phyloP scores from a whole-genome alignment of 148 eudicot species.

The Diospyros kaki region DNA sequence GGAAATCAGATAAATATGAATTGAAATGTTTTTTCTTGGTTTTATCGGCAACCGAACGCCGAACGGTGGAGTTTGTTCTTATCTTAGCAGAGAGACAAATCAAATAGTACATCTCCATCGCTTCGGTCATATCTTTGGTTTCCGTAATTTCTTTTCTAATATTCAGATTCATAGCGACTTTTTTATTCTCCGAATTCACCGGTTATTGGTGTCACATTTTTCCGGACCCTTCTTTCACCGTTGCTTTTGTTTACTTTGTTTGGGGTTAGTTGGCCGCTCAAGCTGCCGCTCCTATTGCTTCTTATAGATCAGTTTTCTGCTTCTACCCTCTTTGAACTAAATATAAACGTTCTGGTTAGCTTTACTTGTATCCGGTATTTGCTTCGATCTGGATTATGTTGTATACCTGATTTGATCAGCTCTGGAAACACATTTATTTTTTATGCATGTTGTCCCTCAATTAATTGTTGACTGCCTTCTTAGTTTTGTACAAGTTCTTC shows the following conservation, averaged over 20 bases:
- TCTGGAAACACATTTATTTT: neutral
- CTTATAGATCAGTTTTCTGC: neutral
- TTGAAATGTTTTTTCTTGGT: neutral
- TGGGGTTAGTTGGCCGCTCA: neutral
- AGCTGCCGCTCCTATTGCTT: neutral
- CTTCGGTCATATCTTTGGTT: neutral
- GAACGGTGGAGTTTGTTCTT: constrained; percentile 6
- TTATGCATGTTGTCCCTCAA: neutral
- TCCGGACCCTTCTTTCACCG: neutral
- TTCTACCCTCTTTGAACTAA: neutral
- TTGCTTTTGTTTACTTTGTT: neutral
- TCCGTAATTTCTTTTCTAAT: neutral
- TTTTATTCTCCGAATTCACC: neutral
- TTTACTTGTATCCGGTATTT: neutral
- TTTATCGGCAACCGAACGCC: neutral
- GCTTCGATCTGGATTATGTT: neutral
- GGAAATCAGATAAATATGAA: neutral
- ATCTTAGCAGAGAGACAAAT: constrained; percentile 9
- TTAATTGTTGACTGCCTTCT: neutral
- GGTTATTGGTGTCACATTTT: neutral
- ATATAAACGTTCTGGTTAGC: neutral
- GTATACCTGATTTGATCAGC: neutral
- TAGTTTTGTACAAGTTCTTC: neutral
- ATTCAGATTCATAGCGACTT: too few species aligned
- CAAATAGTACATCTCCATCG: neutral